Base-by-base conservation (phyloP, 371 early-diverging fungal genomes). In the Rhizomucor pusillus region DNA sequence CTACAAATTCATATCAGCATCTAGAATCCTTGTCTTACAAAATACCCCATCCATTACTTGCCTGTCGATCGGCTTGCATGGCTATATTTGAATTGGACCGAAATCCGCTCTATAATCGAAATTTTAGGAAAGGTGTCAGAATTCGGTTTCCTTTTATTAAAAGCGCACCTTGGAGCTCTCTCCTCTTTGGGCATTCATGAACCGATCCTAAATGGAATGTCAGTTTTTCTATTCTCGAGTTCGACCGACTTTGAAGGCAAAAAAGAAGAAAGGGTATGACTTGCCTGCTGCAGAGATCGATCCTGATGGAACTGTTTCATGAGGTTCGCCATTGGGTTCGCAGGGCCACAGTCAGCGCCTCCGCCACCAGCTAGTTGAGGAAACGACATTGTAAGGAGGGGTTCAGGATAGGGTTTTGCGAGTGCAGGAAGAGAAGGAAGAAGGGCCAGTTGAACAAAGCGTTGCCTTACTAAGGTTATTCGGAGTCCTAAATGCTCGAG, bases 241-340 rank as follows among this genome's bases (percentile, higher is more conserved):
- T n/a, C n/a, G n/a, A n/a, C n/a, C 41, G 12, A 41, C 41, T 41
- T 16, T 3, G 14, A 41, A 24, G 4, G 33, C 18, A 19, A 40
- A 43, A 52, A 52, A 43, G 20, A n/a, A 10, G 58, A 46, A 33
- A 50, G 47, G 18, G 47, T 35, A 10, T 13, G 18, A 9, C 56
- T 57, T 85, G 84, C 91, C 80, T 89, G 90, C 62, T 90, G 89
- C 22, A 89, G 71, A 1, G 90, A 88, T 47, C 86, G 79, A 65
- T 92, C 92, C 52, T 84, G 81, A 40, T 81, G 71, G 59, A 91
- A 85, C 59, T 85, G 89, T 66, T 92, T 91, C 81, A 85, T 80
- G 54, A 92, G 76, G 5, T 84, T 80, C 12, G 69, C 70, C 82
- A 91, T 81, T 24, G 90, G 83, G 54, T 90, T 92, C 39, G 74